Base-by-base conservation (phyloP, 306 rosid species). In the Vigna reflexopilosa region DNA sequence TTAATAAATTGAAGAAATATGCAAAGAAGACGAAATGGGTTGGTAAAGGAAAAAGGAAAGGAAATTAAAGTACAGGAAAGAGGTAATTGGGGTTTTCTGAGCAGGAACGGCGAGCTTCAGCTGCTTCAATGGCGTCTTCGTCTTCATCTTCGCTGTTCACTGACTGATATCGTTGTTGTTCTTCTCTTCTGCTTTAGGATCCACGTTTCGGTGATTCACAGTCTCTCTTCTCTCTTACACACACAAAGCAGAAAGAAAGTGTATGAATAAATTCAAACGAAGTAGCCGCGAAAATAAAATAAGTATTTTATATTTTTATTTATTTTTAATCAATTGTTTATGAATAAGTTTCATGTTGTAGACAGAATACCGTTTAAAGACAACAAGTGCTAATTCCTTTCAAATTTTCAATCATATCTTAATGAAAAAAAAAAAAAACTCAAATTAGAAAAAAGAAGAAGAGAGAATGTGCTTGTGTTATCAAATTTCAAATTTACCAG, bases 61-160 rank as follows among this genome's bases (percentile, higher is more conserved):
- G 0, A 32, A 40, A 6, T 16, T 13, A 67, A 85, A 79, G 82
- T 77, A 96, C 99, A 96, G 67, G 86, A 96, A 96, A 14, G 96
- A 91, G 26, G 88, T 72, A 77, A 93, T 95, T 32, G 91, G 79
- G 64, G 90, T 83, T 89, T 93, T 87, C 83, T 95, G 98, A 84
- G 84, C 91, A 13, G 98, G 98, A 84, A 90, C 98, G 2, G 91
- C 84, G 56, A 95, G 98, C 87, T 91, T 91, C 70, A 96, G 97
- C 64, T 85, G 97, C 91, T 81, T 95, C 87, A 88, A 82, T 67
- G 98, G 98, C 72, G 90, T 83, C 88, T 87, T 96, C 50, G 91
- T 86, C 91, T 91, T 93, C 99, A 93, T 93, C 64, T 70, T 77
- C 1, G 34, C 68, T 26, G 8, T 36, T 63, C 45, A 13, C 17